phyloP scores from a whole-genome alignment of 2,329 filamentous ascomycete species.

The Fusarium nurragi region DNA sequence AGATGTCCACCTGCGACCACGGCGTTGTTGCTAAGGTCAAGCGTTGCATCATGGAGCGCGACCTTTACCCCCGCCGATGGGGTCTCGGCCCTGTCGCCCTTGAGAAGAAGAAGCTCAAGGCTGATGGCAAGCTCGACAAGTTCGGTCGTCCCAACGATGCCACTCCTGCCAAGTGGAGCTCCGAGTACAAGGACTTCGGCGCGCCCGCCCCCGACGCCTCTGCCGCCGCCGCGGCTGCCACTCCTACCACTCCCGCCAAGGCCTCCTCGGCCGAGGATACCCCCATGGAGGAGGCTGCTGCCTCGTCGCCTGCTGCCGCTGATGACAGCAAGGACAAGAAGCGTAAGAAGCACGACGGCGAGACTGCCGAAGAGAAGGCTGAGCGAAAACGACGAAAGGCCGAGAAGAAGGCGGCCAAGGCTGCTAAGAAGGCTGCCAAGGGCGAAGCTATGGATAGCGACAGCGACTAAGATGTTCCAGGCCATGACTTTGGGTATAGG shows the following conservation, averaged over 20 bases:
- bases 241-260: conserved; percentile 51
- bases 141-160: conserved; percentile 91
- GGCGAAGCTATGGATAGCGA: conserved; percentile 63
- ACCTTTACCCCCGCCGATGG: conserved; percentile 96
- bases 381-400: conserved; percentile 69
- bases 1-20: conserved; percentile 96
- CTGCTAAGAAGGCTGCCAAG: conserved; percentile 63
- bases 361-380: conserved; percentile 74
- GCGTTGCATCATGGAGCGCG: conserved; percentile 99
- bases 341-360: conserved; percentile 84
- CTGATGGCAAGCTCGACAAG: conserved; percentile 97
- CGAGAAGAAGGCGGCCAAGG: conserved; percentile 68
- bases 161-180: conserved; percentile 92
- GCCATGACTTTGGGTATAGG: conserved; percentile 13
- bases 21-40: conserved; percentile 99
- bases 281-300: conserved; percentile 48
- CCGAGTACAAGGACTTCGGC: conserved; percentile 91
- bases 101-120: conserved; percentile 99
- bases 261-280: conserved; percentile 51
- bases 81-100: conserved; percentile 90
- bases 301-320: conserved; percentile 53
- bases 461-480: conserved; percentile 55
- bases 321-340: conserved; percentile 70
- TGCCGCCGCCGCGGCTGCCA: conserved; percentile 56
- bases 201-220: conserved; percentile 62